Conservation (phyloP, 2,329 filamentous ascomycete species). For the Cladosporium sp. region DNA sequence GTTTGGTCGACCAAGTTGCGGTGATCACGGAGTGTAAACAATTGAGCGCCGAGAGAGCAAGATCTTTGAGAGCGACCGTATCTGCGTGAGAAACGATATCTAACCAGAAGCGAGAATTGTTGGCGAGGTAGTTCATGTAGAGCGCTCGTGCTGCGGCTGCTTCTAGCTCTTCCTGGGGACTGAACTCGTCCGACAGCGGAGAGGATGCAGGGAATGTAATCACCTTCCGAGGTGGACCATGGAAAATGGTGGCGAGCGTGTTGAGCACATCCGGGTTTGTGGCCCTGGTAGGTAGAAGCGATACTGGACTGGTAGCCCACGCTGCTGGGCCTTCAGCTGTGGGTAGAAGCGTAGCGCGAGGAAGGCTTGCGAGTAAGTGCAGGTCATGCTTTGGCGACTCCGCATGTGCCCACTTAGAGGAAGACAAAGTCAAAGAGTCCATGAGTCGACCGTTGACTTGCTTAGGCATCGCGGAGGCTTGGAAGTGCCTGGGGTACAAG, state of each 20-base stretch:
- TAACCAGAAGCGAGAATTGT: constrained; percentile 53
- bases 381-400: constrained; percentile 58
- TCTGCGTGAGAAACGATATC: constrained; percentile 56
- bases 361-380: constrained; percentile 58
- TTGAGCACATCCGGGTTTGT: constrained; percentile 56
- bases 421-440: constrained; percentile 46
- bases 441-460: constrained; percentile 51
- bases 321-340: constrained; percentile 26
- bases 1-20: constrained; percentile 51
- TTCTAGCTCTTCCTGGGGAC: constrained; percentile 42
- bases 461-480: constrained; percentile 47
- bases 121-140: constrained; percentile 55
- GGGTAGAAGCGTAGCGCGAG: constrained; percentile 54
- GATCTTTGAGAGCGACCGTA: constrained; percentile 57
- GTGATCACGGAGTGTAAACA: constrained; percentile 55
- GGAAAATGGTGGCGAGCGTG: constrained; percentile 57
- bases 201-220: constrained; percentile 35
- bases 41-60: constrained; percentile 55
- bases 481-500: constrained; percentile 56
- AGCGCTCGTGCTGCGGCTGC: constrained; percentile 55
- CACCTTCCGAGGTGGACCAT: constrained; percentile 48
- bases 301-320: constrained; percentile 45
- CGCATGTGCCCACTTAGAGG: constrained; percentile 53
- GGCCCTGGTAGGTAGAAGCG: constrained; percentile 52
- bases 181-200: constrained; percentile 26